A percentile compares a stretch with the other conserved stretches of the same genome.
Evolutionary conservation across 371 early-diverging fungal species (phyloP).

Genomic region (Mucor piriformis): DNA sequence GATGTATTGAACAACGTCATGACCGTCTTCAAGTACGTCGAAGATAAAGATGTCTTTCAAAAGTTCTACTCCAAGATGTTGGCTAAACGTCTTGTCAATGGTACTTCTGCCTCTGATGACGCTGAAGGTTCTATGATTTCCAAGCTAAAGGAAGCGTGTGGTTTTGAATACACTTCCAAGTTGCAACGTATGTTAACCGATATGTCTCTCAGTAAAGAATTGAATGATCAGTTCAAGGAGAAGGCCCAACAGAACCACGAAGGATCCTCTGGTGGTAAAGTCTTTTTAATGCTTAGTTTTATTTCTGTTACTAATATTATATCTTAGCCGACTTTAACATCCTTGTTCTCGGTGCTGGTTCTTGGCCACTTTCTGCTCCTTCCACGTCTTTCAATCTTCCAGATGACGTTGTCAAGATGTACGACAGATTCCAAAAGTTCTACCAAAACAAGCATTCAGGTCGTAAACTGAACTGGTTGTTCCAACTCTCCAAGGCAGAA

Average conservation of each 20-base stretch:
- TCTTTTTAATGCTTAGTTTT: conserved; percentile 3
- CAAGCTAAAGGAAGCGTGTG: conserved; percentile 76
- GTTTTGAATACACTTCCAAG: conserved; percentile 88
- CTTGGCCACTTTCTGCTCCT: conserved; percentile 90
- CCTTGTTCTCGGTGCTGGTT: conserved; percentile 82
- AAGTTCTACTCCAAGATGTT: conserved; percentile 81
- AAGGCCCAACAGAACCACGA: conserved; percentile 47
- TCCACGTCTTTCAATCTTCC: conserved; percentile 83
- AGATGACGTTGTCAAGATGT: conserved; percentile 76
- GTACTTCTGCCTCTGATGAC: conserved; percentile 73
- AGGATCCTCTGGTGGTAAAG: conserved; percentile 39
- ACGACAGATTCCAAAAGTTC: conserved; percentile 82
- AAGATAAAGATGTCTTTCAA: conserved; percentile 90
- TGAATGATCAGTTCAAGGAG: conserved; percentile 69
- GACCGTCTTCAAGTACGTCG: conserved; percentile 82
- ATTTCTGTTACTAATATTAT: too few species aligned
- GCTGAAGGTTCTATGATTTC: conserved; percentile 75
- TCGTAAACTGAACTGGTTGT: conserved; percentile 91
- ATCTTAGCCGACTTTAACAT: conserved; percentile 87
- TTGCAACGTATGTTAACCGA: conserved; percentile 91
- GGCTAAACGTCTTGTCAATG: conserved; percentile 80
- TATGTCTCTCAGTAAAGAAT: conserved; percentile 75
- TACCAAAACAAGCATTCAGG: conserved; percentile 84
- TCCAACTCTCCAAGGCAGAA: conserved; percentile 88
- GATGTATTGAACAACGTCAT: conserved; percentile 85